Evolutionary conservation across 2,329 filamentous ascomycete species (phyloP), one percentile per base, ranked within the genome.

Genomic region (Stromatinia cepivora): DNA sequence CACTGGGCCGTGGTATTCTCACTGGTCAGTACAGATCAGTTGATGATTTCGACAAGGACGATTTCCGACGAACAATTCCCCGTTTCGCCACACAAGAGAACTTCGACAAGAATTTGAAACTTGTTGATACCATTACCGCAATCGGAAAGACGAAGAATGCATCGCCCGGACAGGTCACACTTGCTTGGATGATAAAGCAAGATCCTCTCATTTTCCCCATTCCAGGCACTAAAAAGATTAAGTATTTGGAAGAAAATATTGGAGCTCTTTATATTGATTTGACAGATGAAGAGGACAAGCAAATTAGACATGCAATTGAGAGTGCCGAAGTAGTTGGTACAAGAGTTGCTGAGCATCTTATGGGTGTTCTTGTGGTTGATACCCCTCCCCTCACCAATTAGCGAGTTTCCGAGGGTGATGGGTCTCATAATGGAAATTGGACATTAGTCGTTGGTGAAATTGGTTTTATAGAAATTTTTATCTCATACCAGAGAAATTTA

Each of bases 161-260:
- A 56, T 88, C 87, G 0, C 74, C 86, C 0, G 82, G 81, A 1
- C 84, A 91, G 75, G 75, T 91, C 39, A 84, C 86, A 4, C 80
- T 90, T 48, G 87, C 88, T 0, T 91, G 88, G 87, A 74, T 90
- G 71, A 74, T 88, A 71, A 83, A 83, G 8, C 87, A 90, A 73
- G 85, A 85, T 0, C 81, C 84, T 2, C 84, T 88, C 72, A 80
- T 90, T 67, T 84, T 87, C 73, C 85, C 88, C 0, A 90, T 85
- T 62, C 85, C 81, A 0, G 84, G 83, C 6, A 85, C 83, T 0
- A 83, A 81, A 75, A 81, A 76, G 66, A 76, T 82, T 46, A 79
- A 79, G 71, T 83, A 81, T 66, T 75, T 85, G n/a, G 80, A 84
- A 69, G 80, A 84, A 67, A 85, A 85, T 36, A 72, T 76, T 1